Conservation (phyloP, 2,329 filamentous ascomycete genomes). For the Pseudogymnoascus sp. region DNA sequence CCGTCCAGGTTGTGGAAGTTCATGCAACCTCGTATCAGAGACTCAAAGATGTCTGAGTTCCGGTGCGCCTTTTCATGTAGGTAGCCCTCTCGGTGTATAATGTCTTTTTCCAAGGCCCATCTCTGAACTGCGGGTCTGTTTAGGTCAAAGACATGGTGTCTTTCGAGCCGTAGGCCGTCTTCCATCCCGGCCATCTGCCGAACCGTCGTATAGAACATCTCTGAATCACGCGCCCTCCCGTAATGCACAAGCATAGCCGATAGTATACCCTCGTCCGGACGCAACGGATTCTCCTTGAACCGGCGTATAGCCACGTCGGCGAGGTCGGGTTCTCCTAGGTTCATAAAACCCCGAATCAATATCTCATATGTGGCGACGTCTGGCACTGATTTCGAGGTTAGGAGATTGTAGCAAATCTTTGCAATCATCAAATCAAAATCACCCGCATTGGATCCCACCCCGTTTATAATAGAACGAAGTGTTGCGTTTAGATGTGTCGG, state of each 20-base stretch:
- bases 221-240: slow-evolving; percentile 18
- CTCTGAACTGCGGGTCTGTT: slow-evolving; percentile 5
- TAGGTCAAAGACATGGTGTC: slow-evolving; percentile 14
- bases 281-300: slow-evolving; percentile 13
- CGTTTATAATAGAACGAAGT: not conserved
- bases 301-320: slow-evolving; percentile 43
- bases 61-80: slow-evolving; percentile 22
- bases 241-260: slow-evolving; percentile 27
- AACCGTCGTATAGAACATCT: slow-evolving; percentile 22
- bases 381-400: slow-evolving; percentile 52
- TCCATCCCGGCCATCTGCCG: slow-evolving; percentile 23
- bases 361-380: slow-evolving; percentile 63
- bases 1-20: slow-evolving; percentile 17
- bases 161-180: slow-evolving; percentile 18
- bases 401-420: slow-evolving; percentile 53
- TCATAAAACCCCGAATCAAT: slow-evolving; percentile 57
- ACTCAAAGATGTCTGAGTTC: slow-evolving; percentile 23
- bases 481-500: not conserved
- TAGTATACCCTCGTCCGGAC: slow-evolving; percentile 21
- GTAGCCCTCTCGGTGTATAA: slow-evolving; percentile 16
- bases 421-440: slow-evolving; percentile 25
- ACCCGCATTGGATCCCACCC: not conserved
- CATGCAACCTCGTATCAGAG: slow-evolving; percentile 23
- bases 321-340: slow-evolving; percentile 40
- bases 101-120: slow-evolving; percentile 22